Conservation (phyloP, 352 stramenopile species). For the Pythium plurisporium region DNA sequence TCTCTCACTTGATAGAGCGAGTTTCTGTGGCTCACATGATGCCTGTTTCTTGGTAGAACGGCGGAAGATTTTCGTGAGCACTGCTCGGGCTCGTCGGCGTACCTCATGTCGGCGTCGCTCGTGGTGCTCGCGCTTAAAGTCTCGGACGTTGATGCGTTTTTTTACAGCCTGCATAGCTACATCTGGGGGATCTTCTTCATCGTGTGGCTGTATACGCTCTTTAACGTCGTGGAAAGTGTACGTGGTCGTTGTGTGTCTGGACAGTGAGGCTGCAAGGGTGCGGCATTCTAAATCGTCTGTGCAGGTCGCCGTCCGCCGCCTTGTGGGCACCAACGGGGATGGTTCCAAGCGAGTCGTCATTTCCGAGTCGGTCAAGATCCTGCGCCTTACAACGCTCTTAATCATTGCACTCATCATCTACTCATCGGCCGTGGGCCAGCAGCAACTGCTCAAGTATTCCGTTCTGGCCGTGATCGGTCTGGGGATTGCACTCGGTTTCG, state of each 20-base stretch:
- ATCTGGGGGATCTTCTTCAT: constrained; percentile 89
- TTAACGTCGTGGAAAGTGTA: constrained; percentile 85
- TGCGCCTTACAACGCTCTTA: constrained; percentile 67
- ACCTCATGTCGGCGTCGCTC: constrained; percentile 79
- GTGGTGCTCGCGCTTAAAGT: constrained; percentile 58
- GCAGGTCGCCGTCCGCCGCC: constrained; percentile 68
- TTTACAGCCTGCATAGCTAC: constrained; percentile 75
- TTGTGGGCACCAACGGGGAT: constrained; percentile 76
- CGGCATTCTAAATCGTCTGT: constrained; percentile 3
- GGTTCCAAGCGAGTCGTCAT: constrained; percentile 88
- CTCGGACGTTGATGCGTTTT: constrained; percentile 52
- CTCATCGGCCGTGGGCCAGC: constrained; percentile 68
- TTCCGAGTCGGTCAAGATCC: constrained; percentile 86
- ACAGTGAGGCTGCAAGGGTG: not conserved
- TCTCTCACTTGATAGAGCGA: not conserved
- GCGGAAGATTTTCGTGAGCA: constrained; percentile 78
- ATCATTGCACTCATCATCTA: constrained; percentile 86
- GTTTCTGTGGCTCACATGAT: not conserved
- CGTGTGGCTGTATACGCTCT: constrained; percentile 86
- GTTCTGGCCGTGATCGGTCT: constrained; percentile 79
- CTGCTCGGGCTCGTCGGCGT: constrained; percentile 74
- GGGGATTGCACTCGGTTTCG: constrained; percentile 81
- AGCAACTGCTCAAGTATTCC: constrained; percentile 76
- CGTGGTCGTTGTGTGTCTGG: constrained; percentile 11
- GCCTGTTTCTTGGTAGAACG: constrained; percentile 32